A percentile compares a stretch with the other conserved stretches of the same genome.
Conservation (phyloP, 2,329 filamentous ascomycete species). For the Botryotinia narcissicola region DNA sequence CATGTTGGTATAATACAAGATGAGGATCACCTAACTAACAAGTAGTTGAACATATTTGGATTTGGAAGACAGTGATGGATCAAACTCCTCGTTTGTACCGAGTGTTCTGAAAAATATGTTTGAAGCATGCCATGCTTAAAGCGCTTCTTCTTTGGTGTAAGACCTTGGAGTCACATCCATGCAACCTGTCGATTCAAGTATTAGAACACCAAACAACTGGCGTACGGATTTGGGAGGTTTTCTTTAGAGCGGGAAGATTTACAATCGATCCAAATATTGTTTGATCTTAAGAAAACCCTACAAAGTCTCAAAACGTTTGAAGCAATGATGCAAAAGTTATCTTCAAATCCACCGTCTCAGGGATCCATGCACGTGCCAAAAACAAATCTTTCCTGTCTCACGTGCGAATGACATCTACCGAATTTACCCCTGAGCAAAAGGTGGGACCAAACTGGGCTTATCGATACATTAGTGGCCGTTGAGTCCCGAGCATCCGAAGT, state of each 20-base stretch:
- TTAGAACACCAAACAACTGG: no score
- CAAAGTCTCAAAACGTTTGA: no score
- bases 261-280: not conserved
- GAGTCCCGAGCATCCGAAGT: not conserved
- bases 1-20: not conserved
- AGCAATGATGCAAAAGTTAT: not conserved
- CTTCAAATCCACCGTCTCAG: not conserved
- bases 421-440: not conserved
- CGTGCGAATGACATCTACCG: not conserved
- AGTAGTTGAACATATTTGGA: accelerated
- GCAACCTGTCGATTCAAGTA: no score
- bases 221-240: no score
- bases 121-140: no score
- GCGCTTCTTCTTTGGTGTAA: not conserved
- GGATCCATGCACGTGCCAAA: not conserved
- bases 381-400: not conserved
- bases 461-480: constrained; percentile 3
- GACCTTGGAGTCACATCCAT: no score
- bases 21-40: not conserved
- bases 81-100: not conserved
- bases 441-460: not conserved
- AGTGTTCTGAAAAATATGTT: not conserved
- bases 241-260: not conserved
- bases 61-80: not conserved
- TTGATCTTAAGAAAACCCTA: no score